Conservation (phyloP, 1,284 basidiomycete species). For the Ustilago tritici region DNA sequence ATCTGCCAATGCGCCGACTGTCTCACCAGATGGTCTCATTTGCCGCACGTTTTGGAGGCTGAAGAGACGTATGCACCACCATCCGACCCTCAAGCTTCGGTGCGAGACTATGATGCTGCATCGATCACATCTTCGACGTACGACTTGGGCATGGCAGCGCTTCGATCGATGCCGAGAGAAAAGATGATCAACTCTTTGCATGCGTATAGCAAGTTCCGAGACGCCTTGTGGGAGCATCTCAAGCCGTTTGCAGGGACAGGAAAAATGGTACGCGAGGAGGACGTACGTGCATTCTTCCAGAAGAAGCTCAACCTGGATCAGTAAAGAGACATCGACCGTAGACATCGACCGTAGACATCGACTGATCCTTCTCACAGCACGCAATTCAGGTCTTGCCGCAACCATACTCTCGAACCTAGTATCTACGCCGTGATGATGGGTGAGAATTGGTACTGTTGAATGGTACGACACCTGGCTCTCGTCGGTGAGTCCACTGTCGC, state of each 20-base stretch:
- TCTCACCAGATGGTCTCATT: conserved; percentile 35
- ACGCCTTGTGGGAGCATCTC: conserved; percentile 69
- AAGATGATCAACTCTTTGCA: conserved; percentile 70
- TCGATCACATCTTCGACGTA: conserved; percentile 65
- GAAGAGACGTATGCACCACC: conserved; percentile 70
- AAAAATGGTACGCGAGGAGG: conserved; percentile 67
- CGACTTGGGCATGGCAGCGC: conserved; percentile 70
- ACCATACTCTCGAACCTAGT: neutral
- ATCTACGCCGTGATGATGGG: too few relatives aligned
- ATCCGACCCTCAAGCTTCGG: conserved; percentile 39
- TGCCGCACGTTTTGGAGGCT: conserved; percentile 69
- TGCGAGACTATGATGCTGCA: conserved; percentile 54
- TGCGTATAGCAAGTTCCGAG: conserved; percentile 68
- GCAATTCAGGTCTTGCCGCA: neutral
- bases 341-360: neutral
- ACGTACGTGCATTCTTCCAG: conserved; percentile 69
- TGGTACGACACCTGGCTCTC: neutral
- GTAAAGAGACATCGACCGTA: neutral
- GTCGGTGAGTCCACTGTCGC: neutral
- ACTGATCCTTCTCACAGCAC: neutral
- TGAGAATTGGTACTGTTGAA: neutral
- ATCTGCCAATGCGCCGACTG: conserved; percentile 69
- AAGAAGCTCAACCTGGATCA: conserved; percentile 45
- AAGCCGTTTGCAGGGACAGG: conserved; percentile 69
- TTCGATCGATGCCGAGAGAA: conserved; percentile 68